Conservation (phyloP, 2,329 filamentous ascomycete genomes). For the Fusarium sp. region DNA sequence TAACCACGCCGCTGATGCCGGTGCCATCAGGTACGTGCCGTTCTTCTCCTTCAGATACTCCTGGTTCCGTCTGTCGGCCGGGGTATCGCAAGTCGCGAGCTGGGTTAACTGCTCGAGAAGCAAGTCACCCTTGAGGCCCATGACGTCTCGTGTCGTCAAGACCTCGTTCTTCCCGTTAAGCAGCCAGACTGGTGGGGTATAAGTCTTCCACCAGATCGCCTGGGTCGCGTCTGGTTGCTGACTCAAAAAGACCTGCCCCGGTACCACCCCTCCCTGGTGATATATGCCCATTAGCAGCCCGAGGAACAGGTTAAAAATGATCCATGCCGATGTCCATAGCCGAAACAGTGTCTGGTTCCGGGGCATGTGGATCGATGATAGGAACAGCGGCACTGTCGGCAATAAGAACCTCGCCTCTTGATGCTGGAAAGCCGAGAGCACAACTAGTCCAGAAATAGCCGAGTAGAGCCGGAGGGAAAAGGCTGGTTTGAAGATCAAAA, state of each 20-base stretch:
- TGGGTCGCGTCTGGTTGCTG: slow-evolving; percentile 74
- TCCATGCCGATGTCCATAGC: slow-evolving; percentile 71
- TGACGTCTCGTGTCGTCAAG: slow-evolving; percentile 77
- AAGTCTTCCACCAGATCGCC: slow-evolving; percentile 88
- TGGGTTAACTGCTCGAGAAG: slow-evolving; percentile 69
- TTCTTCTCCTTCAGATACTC: slow-evolving; percentile 70
- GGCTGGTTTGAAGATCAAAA: slow-evolving; percentile 68
- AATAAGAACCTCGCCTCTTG: slow-evolving; percentile 84
- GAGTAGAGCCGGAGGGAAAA: slow-evolving; percentile 74
- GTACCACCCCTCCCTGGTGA: slow-evolving; percentile 82
- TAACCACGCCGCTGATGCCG: slow-evolving; percentile 76
- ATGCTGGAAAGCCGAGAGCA: slow-evolving; percentile 80
- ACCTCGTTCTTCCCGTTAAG: slow-evolving; percentile 80
- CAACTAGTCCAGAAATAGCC: slow-evolving; percentile 76
- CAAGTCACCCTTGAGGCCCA: slow-evolving; percentile 72
- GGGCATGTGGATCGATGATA: slow-evolving; percentile 78
- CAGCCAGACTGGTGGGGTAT: slow-evolving; percentile 83
- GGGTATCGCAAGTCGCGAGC: slow-evolving; percentile 71
- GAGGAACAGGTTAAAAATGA: slow-evolving; percentile 74
- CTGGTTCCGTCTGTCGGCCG: slow-evolving; percentile 63
- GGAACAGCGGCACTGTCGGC: slow-evolving; percentile 79
- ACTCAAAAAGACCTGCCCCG: slow-evolving; percentile 79
- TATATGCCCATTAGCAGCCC: slow-evolving; percentile 83
- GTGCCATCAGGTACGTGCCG: slow-evolving; percentile 78
- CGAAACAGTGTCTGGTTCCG: slow-evolving; percentile 60